Conservation (phyloP, 179 eudicot genomes). For the Actinidia polygama region DNA sequence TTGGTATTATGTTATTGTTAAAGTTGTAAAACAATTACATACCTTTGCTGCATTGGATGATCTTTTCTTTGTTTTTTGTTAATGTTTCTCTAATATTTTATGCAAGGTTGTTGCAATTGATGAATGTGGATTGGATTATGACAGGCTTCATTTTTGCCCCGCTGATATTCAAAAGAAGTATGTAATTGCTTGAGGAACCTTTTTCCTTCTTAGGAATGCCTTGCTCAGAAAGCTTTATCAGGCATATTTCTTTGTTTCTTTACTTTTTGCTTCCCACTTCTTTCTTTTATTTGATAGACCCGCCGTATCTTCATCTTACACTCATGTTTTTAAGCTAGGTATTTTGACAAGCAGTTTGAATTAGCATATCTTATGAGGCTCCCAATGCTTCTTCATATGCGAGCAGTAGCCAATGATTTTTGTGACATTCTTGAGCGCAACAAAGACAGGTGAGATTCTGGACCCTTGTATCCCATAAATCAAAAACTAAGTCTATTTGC, state of each 20-base stretch:
- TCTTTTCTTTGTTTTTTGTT: not conserved
- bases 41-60: not conserved
- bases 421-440: slow-evolving; percentile 74
- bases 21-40: not conserved
- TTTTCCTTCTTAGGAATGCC: slow-evolving; percentile 1
- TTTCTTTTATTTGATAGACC: slow-evolving; percentile 9
- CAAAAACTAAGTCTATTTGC: not conserved
- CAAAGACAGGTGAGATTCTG: slow-evolving; percentile 63
- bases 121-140: slow-evolving; percentile 98
- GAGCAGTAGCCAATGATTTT: slow-evolving; percentile 96
- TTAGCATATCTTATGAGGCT: slow-evolving; percentile 78
- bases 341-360: slow-evolving; percentile 95
- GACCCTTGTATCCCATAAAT: not conserved
- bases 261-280: not conserved
- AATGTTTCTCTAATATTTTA: slow-evolving; percentile 9
- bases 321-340: slow-evolving; percentile 44
- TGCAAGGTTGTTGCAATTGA: slow-evolving; percentile 95
- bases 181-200: slow-evolving; percentile 24
- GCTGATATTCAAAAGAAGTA: slow-evolving; percentile 91
- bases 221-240: not conserved
- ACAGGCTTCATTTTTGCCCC: slow-evolving; percentile 96
- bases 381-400: slow-evolving; percentile 99
- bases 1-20: not conserved
- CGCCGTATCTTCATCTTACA: slow-evolving; percentile 3
- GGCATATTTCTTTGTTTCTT: not conserved